These are phyloP conservation scores for Apophysomyces trapeziformis DNA, from an alignment of 371 early-diverging fungal species.

Conservation along the genomic window DNA sequence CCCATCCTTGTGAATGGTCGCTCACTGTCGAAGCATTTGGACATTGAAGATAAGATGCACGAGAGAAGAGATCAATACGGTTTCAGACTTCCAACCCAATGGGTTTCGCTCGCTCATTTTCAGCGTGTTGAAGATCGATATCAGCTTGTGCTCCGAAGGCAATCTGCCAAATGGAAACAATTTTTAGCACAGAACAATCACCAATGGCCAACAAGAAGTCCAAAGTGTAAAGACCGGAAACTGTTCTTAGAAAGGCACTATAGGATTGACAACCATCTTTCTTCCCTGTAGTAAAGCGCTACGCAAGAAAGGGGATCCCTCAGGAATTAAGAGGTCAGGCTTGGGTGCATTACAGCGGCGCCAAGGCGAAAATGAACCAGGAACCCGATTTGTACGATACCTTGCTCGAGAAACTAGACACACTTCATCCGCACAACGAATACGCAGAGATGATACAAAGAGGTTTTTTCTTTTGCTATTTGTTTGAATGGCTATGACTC, in stretches of 20 bases:
- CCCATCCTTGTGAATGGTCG: neutral
- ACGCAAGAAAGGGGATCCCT: conserved; percentile 82
- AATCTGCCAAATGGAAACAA: conserved; percentile 59
- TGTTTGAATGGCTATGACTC: too few species aligned
- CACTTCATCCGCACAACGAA: conserved; percentile 56
- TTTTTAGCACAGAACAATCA: conserved; percentile 50
- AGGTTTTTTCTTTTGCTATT: conserved; percentile 17
- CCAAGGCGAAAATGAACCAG: conserved; percentile 57
- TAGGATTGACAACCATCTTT: neutral
- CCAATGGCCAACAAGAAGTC: conserved; percentile 51
- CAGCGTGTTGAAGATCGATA: conserved; percentile 58
- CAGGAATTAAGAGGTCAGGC: conserved; percentile 65
- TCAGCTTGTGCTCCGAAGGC: conserved; percentile 49
- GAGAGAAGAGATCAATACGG: conserved; percentile 63
- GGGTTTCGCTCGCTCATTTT: conserved; percentile 51
- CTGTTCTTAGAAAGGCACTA: conserved; percentile 1
- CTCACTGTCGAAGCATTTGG: neutral
- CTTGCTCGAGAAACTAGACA: conserved; percentile 56
- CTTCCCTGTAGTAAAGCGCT: conserved; percentile 62
- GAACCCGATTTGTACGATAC: conserved; percentile 64
- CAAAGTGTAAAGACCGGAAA: conserved; percentile 43
- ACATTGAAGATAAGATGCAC: neutral
- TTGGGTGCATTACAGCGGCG: conserved; percentile 87
- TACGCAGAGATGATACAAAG: conserved; percentile 71
- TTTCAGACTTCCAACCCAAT: conserved; percentile 62